Percentiles rank a stretch among this genome's conserved stretches.
Conservation (phyloP, 139 green algal genomes). For the Closterium sp. region DNA sequence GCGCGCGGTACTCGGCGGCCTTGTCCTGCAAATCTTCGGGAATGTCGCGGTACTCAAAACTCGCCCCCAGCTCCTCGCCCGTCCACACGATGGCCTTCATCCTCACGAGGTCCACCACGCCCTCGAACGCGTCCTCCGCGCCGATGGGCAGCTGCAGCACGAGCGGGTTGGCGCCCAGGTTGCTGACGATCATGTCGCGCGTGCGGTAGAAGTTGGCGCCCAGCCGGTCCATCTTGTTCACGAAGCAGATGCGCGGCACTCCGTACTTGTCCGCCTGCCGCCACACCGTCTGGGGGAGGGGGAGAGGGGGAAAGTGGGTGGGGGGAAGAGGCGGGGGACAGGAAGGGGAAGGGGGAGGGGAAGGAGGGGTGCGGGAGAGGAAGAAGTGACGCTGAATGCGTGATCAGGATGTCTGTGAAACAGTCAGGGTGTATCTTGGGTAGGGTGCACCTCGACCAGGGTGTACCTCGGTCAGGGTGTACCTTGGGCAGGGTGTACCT, state of each 20-base stretch:
- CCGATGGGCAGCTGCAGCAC: conserved; percentile 87
- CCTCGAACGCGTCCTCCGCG: conserved; percentile 86
- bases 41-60: conserved; percentile 69
- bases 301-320: no score
- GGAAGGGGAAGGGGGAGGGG: no score
- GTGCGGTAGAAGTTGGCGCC: conserved; percentile 92
- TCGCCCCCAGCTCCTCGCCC: conserved; percentile 91
- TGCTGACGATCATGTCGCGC: conserved; percentile 76
- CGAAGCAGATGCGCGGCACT: conserved; percentile 94
- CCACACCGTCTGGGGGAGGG: conserved; percentile 77
- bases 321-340: no score
- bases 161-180: conserved; percentile 84
- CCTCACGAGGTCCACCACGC: conserved; percentile 92
- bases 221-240: conserved; percentile 99
- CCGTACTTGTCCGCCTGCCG: conserved; percentile 98
- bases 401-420: no score
- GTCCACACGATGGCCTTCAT: conserved; percentile 96
- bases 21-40: conserved; percentile 82
- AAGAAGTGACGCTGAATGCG: no score
- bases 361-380: no score
- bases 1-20: conserved; percentile 81
- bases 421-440: no score
- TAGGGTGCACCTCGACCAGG: no score
- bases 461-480: no score
- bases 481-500: no score